phyloP scores from a whole-genome alignment of 2,329 filamentous ascomycete species.

The Cladosporium sp. region DNA sequence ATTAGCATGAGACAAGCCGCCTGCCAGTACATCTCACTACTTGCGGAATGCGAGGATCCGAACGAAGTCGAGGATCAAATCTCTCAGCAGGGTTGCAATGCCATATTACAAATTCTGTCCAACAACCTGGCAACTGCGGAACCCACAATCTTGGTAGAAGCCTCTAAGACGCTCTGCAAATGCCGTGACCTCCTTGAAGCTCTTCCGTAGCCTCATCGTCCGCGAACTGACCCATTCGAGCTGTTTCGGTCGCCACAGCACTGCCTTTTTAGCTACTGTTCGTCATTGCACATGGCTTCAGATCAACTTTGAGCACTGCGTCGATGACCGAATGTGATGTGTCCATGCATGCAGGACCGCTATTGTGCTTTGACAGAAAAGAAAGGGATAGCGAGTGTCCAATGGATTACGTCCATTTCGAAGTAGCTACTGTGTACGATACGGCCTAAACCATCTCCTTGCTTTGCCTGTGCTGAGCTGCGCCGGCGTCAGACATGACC shows the following conservation, averaged over 20 bases:
- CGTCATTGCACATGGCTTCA: no score
- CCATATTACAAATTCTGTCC: conserved; percentile 72
- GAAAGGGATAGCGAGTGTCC: no score
- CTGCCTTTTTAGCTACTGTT: conserved; percentile 51
- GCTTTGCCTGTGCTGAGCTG: not conserved
- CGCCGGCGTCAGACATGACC: conserved; percentile 1
- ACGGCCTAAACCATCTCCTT: not conserved
- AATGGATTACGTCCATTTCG: no score
- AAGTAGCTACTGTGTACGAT: no score
- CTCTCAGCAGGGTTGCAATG: conserved; percentile 75
- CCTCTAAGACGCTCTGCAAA: conserved; percentile 71
- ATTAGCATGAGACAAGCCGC: not conserved
- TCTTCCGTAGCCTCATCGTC: conserved; percentile 50
- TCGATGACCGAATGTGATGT: no score
- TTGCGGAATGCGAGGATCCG: not conserved
- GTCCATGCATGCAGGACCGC: no score
- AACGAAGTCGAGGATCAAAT: conserved; percentile 24
- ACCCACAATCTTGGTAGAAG: conserved; percentile 87
- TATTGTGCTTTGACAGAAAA: no score
- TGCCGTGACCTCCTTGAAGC: conserved; percentile 60
- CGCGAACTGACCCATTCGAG: conserved; percentile 63
- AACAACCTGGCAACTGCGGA: conserved; percentile 75
- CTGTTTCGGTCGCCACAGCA: conserved; percentile 61
- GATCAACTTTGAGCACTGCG: no score
- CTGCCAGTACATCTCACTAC: not conserved